Percentiles rank a stretch among this genome's conserved stretches.
Conservation (phyloP, 2,329 filamentous ascomycete genomes). For the Scedosporium dehoogii region DNA sequence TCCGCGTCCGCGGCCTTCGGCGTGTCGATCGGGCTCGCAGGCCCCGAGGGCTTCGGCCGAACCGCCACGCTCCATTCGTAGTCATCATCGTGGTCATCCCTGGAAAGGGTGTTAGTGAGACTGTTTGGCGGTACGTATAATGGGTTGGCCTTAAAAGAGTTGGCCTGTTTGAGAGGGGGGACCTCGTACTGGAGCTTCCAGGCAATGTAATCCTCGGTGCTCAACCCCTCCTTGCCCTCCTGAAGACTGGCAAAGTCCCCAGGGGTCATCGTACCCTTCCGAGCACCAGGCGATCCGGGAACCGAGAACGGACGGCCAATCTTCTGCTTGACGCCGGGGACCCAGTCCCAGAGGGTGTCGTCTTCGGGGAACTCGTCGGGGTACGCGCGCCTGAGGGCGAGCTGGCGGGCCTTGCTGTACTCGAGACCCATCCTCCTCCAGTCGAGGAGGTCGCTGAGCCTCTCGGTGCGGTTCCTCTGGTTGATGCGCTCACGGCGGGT, state of each 20-base stretch:
- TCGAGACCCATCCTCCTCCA: slow-evolving; percentile 99
- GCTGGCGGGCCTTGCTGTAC: slow-evolving; percentile 92
- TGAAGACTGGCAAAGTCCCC: slow-evolving; percentile 95
- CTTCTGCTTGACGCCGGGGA: slow-evolving; percentile 88
- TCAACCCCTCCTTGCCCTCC: slow-evolving; percentile 85
- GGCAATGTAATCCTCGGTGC: slow-evolving; percentile 93
- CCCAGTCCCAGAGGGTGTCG: slow-evolving; percentile 79
- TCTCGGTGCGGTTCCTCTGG: slow-evolving; percentile 92
- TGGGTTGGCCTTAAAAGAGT: too few relatives aligned
- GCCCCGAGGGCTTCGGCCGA: slow-evolving; percentile 33
- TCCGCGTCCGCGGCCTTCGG: neutral
- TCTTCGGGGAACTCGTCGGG: slow-evolving; percentile 74
- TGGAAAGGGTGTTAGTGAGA: slow-evolving; percentile 20
- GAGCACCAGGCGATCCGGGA: slow-evolving; percentile 82
- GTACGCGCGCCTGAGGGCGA: slow-evolving; percentile 86
- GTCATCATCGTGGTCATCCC: slow-evolving; percentile 84
- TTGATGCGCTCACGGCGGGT: slow-evolving; percentile 96
- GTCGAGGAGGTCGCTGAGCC: slow-evolving; percentile 86
- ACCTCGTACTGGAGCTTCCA: slow-evolving; percentile 92
- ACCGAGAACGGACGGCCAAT: slow-evolving; percentile 90
- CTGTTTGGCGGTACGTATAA: too few relatives aligned
- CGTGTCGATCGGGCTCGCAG: slow-evolving; percentile 10
- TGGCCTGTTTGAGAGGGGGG: neutral
- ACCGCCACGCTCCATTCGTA: slow-evolving; percentile 51
- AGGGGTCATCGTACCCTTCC: slow-evolving; percentile 96